A percentile compares a stretch with the other conserved stretches of the same genome.
phyloP scores from a whole-genome alignment of 1,284 basidiomycete species.

The Austroboletus novae-zelandiae region DNA sequence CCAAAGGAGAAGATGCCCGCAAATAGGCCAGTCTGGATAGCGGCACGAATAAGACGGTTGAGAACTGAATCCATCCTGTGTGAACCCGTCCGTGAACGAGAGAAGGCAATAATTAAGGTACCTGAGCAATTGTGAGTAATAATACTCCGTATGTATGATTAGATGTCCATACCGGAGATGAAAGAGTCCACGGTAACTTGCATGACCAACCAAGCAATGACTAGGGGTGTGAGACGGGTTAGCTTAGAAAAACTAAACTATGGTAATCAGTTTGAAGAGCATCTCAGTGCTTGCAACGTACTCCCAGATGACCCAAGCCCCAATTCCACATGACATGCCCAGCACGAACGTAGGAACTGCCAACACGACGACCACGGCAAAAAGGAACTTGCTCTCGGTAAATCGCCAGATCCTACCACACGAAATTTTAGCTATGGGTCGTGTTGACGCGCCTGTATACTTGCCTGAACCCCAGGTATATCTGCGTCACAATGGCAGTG shows the following conservation, averaged over 20 bases:
- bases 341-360: conserved; percentile 38
- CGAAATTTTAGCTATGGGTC: background rate
- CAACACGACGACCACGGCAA: conserved; percentile 32
- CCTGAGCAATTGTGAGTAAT: conserved; percentile 10
- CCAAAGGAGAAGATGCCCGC: conserved; percentile 43
- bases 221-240: conserved; percentile 25
- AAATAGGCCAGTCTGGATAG: conserved; percentile 47
- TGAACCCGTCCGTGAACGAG: conserved; percentile 43
- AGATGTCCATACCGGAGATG: conserved; percentile 36
- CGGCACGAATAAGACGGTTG: conserved; percentile 45
- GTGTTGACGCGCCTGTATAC: background rate
- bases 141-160: background rate
- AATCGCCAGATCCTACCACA: conserved; percentile 29
- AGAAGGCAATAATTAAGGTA: conserved; percentile 35
- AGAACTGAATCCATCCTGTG: conserved; percentile 44
- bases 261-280: background rate
- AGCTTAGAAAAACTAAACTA: conserved; percentile 24
- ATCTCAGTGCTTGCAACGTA: conserved; percentile 22
- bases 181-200: conserved; percentile 40
- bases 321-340: conserved; percentile 38
- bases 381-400: conserved; percentile 36
- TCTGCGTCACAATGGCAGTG: conserved; percentile 43
- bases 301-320: conserved; percentile 37
- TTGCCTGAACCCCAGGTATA: conserved; percentile 11
- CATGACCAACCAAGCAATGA: conserved; percentile 39